A percentile compares a stretch with the other conserved stretches of the same genome.
phyloP scores from a whole-genome alignment of 2,329 filamentous ascomycete species.

The Xylaria sp. region DNA sequence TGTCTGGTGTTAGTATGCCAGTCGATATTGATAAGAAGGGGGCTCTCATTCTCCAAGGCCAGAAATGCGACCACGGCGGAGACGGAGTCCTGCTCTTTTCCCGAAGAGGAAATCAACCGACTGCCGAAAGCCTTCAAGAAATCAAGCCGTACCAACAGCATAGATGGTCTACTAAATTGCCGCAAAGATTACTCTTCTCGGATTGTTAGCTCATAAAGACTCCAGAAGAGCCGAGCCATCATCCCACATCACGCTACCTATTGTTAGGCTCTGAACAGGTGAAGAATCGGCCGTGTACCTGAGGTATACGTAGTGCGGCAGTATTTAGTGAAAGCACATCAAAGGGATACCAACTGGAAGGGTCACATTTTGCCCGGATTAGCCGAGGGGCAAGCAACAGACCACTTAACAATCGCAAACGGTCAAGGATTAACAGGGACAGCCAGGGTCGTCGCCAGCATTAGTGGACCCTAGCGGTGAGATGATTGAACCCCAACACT shows the following conservation, averaged over 20 bases:
- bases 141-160: conserved; percentile 10
- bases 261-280: not conserved
- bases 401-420: conserved; percentile 4
- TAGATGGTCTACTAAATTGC: conserved; percentile 26
- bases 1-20: not conserved
- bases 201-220: conserved; percentile 8
- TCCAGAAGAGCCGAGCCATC: conserved; percentile 21
- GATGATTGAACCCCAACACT: conserved; percentile 29
- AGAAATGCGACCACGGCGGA: conserved; percentile 23
- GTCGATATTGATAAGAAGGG: conserved; percentile 15
- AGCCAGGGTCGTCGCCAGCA: conserved; percentile 19
- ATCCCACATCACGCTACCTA: not conserved
- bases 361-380: conserved; percentile 32
- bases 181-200: conserved; percentile 9
- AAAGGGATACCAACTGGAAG: conserved; percentile 14
- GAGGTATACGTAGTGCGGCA: not conserved
- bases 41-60: not conserved
- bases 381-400: conserved; percentile 26
- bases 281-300: conserved; percentile 2
- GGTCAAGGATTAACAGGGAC: conserved; percentile 22
- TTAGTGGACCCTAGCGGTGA: conserved; percentile 28
- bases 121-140: conserved; percentile 21
- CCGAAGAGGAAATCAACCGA: conserved; percentile 23
- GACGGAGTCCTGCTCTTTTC: conserved; percentile 12
- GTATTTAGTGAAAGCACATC: not conserved